Evolutionary conservation across 495 filamentous ascomycete species (phyloP), one percentile per base, ranked within the genome.

Genomic region (Chaetomium cochliodes): DNA sequence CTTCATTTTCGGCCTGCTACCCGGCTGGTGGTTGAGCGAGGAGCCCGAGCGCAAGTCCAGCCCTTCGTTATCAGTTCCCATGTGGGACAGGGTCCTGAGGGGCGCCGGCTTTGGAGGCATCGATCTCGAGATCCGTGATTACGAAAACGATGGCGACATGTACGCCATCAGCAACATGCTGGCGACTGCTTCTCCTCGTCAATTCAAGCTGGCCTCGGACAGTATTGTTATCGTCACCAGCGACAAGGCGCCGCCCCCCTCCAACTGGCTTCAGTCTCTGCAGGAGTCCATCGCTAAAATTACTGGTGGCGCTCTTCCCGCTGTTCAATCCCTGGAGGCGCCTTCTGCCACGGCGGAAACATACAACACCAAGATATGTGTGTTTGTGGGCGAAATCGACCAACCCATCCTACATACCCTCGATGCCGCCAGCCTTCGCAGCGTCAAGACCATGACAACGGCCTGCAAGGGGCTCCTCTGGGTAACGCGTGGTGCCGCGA

Each of bases 381-480:
- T 44, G 13, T 44, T 44, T 44, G 41, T 44, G 13, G 41, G 16
- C 41, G 41, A 18, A 2, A 44, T 44, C 1, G 41, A 44, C 13
- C 13, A 44, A 11, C 2, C 41, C 13, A 18, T 18, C 13, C 16
- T 44, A 3, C 70, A 3, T 51, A 73, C 33, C 61, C 61, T 47
- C 69, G 73, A 47, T 33, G 67, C 11, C 62, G 65, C 33, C 33
- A 12, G 33, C 33, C 33, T 37, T 3, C 33, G 9, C 5, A 37
- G 33, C 33, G 8, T 37, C 33, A 37, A 37, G 8, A 37, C 5
- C 33, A 37, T 37, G 33, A 8, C 33, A 12, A 37, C 33, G 33
- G 33, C 6, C 33, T 37, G 33, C 33, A 37, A 37, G 33, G 33
- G 74, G 15, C 63, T 69, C 2, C 67, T 77, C 54, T 69, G 66